Evolutionary conservation across 208 protist genomes (phyloP).

Genomic region (Leptomonas seymouri): DNA sequence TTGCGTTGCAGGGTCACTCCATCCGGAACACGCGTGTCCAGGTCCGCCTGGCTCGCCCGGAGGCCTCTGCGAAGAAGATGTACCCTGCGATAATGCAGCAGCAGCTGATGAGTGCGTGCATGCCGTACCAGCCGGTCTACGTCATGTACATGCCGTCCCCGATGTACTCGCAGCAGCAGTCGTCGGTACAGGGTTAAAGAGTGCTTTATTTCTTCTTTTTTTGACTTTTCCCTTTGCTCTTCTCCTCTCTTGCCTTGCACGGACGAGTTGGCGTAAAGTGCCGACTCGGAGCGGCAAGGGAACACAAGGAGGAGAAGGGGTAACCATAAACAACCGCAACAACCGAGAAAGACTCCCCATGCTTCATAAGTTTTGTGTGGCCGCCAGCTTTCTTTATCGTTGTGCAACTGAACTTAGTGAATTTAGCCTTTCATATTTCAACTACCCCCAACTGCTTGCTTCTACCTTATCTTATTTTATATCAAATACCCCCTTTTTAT

Average conservation of each 20-base stretch:
- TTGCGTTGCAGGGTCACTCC: conserved; percentile 66
- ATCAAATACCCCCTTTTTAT: conserved; percentile 11
- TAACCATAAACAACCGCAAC: conserved; percentile 10
- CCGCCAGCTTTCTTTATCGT: conserved; percentile 6
- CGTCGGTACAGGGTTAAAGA: conserved; percentile 27
- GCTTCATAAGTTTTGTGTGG: not conserved
- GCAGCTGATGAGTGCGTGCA: conserved; percentile 42
- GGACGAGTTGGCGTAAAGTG: conserved; percentile 17
- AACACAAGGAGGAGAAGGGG: not conserved
- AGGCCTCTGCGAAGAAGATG: conserved; percentile 77
- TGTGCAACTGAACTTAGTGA: conserved; percentile 37
- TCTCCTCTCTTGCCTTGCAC: not conserved
- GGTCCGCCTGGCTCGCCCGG: conserved; percentile 78
- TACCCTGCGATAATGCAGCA: conserved; percentile 69
- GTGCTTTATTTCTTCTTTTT: not conserved
- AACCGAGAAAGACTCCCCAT: conserved; percentile 12
- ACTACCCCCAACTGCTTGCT: conserved; percentile 35
- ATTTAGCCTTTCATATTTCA: conserved; percentile 33
- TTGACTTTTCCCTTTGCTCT: not conserved
- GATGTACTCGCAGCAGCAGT: conserved; percentile 28
- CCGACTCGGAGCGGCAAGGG: not conserved
- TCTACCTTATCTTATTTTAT: conserved; percentile 13
- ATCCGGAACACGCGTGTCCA: conserved; percentile 77
- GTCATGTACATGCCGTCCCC: conserved; percentile 48
- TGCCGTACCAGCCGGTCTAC: conserved; percentile 52